A percentile compares a stretch with the other conserved stretches of the same genome.
Conservation (phyloP, 2,329 filamentous ascomycete genomes). For the Ceratocystis colombiana region DNA sequence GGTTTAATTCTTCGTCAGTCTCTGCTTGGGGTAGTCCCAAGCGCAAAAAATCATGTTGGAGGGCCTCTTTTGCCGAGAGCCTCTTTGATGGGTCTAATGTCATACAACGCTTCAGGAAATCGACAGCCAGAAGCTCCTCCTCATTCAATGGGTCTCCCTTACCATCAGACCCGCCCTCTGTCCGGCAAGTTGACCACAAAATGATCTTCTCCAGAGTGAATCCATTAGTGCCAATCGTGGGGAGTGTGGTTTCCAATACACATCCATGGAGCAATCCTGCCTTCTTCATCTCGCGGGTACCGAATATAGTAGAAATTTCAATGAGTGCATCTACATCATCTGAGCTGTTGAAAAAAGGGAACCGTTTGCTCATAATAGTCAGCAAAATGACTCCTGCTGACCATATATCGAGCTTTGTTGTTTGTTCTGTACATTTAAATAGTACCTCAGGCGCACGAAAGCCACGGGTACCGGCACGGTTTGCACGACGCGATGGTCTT, state of each 20-base stretch:
- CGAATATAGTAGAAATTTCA: constrained; percentile 93
- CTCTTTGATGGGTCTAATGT: constrained; percentile 65
- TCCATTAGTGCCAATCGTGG: constrained; percentile 74
- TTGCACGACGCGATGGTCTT: constrained; percentile 77
- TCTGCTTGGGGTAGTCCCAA: constrained; percentile 23
- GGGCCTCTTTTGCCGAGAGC: constrained; percentile 64
- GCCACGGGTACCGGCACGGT: constrained; percentile 85
- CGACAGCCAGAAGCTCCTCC: constrained; percentile 62
- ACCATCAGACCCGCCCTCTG: constrained; percentile 46
- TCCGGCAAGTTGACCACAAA: constrained; percentile 81
- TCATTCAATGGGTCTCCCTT: constrained; percentile 44
- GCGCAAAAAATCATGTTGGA: constrained; percentile 60
- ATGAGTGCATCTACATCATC: constrained; percentile 97
- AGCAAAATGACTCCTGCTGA: constrained; percentile 92
- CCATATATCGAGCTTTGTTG: constrained; percentile 92
- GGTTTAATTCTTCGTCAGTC: constrained; percentile 9
- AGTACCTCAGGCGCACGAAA: constrained; percentile 95
- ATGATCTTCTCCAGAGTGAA: constrained; percentile 90
- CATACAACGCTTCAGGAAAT: constrained; percentile 61
- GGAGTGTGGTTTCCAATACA: constrained; percentile 85
- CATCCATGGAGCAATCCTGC: constrained; percentile 79
- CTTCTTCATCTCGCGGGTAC: constrained; percentile 69
- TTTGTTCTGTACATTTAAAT: constrained; percentile 93
- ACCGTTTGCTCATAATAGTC: constrained; percentile 84
- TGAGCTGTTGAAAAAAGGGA: constrained; percentile 98